Evolutionary conservation across 306 rosid genomes (phyloP).

Genomic region (Quercus engelmannii): DNA sequence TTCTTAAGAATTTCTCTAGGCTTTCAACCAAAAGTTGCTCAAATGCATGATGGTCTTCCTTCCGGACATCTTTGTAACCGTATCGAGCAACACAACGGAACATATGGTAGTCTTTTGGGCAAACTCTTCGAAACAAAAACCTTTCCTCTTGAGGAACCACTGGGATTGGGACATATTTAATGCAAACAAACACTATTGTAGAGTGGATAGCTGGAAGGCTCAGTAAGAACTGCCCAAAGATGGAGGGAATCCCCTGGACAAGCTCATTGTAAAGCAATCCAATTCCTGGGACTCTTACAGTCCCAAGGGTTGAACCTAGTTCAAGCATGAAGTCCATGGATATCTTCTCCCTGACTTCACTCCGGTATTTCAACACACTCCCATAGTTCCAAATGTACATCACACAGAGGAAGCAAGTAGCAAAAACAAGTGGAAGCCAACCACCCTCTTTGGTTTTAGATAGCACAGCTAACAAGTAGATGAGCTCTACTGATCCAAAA

Average conservation of each 20-base stretch:
- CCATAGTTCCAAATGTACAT: conserved; percentile 99
- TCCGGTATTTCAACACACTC: conserved; percentile 83
- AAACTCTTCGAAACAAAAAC: conserved; percentile 82
- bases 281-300: conserved; percentile 91
- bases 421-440: conserved; percentile 94
- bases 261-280: conserved; percentile 93
- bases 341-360: conserved; percentile 80
- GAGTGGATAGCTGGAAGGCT: conserved; percentile 96
- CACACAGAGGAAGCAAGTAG: conserved; percentile 69
- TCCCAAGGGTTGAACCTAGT: conserved; percentile 83
- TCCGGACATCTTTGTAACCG: conserved; percentile 84
- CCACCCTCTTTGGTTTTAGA: conserved; percentile 78
- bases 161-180: conserved; percentile 87
- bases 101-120: conserved; percentile 93
- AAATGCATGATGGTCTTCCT: conserved; percentile 92
- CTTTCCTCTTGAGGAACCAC: conserved; percentile 97
- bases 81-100: conserved; percentile 90
- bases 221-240: conserved; percentile 82
- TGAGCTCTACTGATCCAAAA: conserved; percentile 79
- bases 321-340: conserved; percentile 79
- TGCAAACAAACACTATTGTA: conserved; percentile 78
- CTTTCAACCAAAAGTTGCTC: conserved; percentile 90
- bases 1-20: conserved; percentile 83
- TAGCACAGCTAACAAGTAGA: conserved; percentile 79
- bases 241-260: conserved; percentile 93